Base-by-base conservation (phyloP, 2,329 filamentous ascomycete genomes). In the Beauveria medogensis region DNA sequence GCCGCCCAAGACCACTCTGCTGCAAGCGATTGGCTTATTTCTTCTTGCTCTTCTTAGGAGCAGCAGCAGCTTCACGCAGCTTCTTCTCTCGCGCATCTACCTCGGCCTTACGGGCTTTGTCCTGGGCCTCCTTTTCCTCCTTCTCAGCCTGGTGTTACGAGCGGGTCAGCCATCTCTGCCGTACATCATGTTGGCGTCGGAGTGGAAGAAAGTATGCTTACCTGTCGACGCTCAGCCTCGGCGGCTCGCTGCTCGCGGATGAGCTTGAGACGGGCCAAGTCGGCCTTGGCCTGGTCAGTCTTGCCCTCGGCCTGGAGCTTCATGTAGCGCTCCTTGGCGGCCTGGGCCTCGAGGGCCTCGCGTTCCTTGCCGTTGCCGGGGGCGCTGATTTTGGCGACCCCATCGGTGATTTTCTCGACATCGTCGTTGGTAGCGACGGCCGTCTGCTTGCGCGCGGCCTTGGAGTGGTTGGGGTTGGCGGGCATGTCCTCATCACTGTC, bases 291-390 rank as follows among this genome's bases (percentile, higher is more conserved):
- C 80, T 97, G 90, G 63, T 99, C 94, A 50, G 94, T 97, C 85
- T 97, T 97, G 69, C 93, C 93, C 71, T 92, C 89, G 61, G 92
- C 90, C 70, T 97, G 93, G 68, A 97, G 75, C 77, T 95, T 96
- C 80, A 91, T 84, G 71, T 96, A 97, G 67, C 87, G 83, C 79
- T 96, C 92, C 74, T 92, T 92, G 34, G 91, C 91, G 72, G 93
- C 89, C 64, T 89, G 87, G 1, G 92, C 92, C 77, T 96, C 89
- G 40, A 94, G 70, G 2, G 92, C 90, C 78, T 97, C 82, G 68
- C 83, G 73, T 77, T 86, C 80, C 73, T 82, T 76, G 59, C 81
- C 74, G 70, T 75, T 83, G 63, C 68, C 70, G 34, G 73, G 70
- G 47, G 82, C 72, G 59, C 72, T 73, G 66, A 86, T 65, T 62